Conservation (phyloP, 2,329 filamentous ascomycete species). For the Colletotrichum chrysophilum region DNA sequence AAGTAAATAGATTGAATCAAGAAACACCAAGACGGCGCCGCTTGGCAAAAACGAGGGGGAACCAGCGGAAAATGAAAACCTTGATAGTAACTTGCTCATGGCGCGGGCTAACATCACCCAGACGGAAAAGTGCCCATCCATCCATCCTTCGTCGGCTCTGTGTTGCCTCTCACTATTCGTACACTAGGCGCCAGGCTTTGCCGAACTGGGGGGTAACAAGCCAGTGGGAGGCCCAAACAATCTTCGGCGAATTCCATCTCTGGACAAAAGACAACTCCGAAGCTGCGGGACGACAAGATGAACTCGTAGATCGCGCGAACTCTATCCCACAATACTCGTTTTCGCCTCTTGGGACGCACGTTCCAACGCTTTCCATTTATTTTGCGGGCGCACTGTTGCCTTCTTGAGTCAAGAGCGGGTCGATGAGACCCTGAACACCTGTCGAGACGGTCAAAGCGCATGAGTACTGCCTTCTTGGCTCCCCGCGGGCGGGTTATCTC, state of each 20-base stretch:
- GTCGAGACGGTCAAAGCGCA: neutral
- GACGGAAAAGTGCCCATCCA: neutral
- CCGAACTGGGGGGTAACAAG: neutral
- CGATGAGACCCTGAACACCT: neutral
- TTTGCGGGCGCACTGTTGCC: neutral
- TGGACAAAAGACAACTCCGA: neutral
- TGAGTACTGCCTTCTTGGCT: neutral
- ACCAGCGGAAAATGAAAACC: neutral
- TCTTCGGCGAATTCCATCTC: neutral
- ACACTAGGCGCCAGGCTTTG: neutral
- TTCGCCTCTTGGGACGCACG: neutral
- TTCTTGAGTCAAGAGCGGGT: neutral
- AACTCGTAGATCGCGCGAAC: neutral
- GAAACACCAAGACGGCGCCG: neutral
- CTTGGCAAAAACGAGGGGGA: neutral
- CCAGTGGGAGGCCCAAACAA: neutral
- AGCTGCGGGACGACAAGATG: neutral
- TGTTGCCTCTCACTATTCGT: neutral
- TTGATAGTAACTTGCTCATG: neutral
- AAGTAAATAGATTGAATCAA: slow-evolving; percentile 3
- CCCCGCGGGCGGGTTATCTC: neutral
- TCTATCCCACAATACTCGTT: slow-evolving; percentile 3
- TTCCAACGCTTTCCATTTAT: neutral
- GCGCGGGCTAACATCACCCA: neutral
- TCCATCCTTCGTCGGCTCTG: neutral